Percentiles rank a stretch among this genome's conserved stretches.
phyloP scores from a whole-genome alignment of 108 stramenopile species.

The Bacterosira constricta region DNA sequence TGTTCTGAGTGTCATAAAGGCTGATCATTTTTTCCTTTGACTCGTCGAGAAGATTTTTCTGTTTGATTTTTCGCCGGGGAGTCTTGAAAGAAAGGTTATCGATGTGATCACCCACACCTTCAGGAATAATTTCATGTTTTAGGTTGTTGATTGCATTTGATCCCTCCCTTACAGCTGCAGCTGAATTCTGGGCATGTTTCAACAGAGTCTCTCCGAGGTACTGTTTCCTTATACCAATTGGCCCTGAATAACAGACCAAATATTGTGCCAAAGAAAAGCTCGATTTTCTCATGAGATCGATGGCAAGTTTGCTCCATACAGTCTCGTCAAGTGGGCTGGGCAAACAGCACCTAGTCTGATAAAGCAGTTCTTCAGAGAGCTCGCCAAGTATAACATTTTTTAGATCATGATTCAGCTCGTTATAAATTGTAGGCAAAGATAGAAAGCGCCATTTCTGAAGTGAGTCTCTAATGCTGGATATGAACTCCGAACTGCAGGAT shows the following conservation, averaged over 20 bases:
- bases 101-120: neutral
- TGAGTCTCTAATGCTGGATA: neutral
- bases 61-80: neutral
- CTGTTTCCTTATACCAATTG: neutral
- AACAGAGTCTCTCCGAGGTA: neutral
- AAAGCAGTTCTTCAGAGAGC: slow-evolving; percentile 20
- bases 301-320: slow-evolving; percentile 17
- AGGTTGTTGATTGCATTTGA: neutral
- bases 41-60: neutral
- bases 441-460: neutral
- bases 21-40: neutral
- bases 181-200: neutral
- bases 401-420: neutral
- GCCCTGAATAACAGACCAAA: neutral
- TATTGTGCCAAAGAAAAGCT: slow-evolving; percentile 6
- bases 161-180: neutral
- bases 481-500: neutral
- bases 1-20: neutral
- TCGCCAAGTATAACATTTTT: neutral
- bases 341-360: neutral
- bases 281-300: neutral
- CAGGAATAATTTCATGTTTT: neutral
- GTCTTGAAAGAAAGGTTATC: slow-evolving; percentile 7
- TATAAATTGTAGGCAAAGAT: too few species aligned
- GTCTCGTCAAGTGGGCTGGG: slow-evolving; percentile 20